Base-by-base conservation (phyloP, 495 filamentous ascomycete species). In the Podospora pseudopauciseta region DNA sequence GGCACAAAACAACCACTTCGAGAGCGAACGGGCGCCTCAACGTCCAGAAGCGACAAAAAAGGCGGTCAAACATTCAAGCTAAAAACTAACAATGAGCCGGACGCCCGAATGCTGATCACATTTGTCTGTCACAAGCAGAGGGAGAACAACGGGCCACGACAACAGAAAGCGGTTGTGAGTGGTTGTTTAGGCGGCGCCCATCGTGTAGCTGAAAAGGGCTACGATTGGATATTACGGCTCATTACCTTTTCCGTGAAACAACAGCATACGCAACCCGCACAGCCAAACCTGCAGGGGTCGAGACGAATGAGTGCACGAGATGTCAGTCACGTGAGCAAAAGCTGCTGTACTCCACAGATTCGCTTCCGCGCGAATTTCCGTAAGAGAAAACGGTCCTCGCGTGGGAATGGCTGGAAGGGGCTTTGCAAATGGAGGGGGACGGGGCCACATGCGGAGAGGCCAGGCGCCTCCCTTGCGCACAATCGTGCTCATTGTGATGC, bases 321-420 rank as follows among this genome's bases (percentile, higher is more conserved):
- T 69, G 64, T 60, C 59, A 15, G 23, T 77, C 75, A 77, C 75
- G 75, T 77, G 75, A 30, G 1, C 3, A 9, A 34, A 53, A 3
- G 16, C 54, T 70, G 49, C 67, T 76, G 75, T 69, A 70, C 75
- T 71, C 74, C 75, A 77, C 74, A 68, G 61, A 57, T 65, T 69
- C 60, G 59, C 63, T 70, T 62, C 68, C 69, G 65, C 66, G 67
- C 71, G 70, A 66, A 69, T 71, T 69, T 67, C 66, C 56, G 66
- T 67, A 67, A 49, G 39, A 65, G 61, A 26, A 39, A 59, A 44
- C 18, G 60, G 20, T 23, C 32, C 26, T 53, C 44, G 11, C 53
- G 13, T 61, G 64, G 61, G 18, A 32, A 20, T 61, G 59, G 23
- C 60, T 28, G 61, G 30, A 32, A 32, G 34, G 61, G 32, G 27